Base-by-base conservation (phyloP, 2,329 filamentous ascomycete species). In the Zopfia rhizophila region DNA sequence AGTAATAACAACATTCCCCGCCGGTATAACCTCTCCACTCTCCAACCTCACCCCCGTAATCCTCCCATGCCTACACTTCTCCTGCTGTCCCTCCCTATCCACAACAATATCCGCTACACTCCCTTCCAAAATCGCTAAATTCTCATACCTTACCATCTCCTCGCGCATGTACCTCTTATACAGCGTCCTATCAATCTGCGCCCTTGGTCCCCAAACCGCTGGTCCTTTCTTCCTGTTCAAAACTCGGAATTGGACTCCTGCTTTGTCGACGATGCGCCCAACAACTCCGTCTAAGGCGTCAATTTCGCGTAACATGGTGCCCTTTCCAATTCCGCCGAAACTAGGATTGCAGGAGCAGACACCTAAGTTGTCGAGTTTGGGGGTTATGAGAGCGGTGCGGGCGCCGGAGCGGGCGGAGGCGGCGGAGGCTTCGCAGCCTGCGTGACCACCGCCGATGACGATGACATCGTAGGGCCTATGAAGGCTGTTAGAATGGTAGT, bases 271-370 rank as follows among this genome's bases (percentile, higher is more conserved):
- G 16, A 97, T 87, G 24, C 90, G 83, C 0, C 91, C 92, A 0
- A 91, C 88, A 14, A 99, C 78, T 0, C 94, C 94, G 65, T 97
- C 94, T 48, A 99, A 79, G 0, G 94, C 94, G 75, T 99, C 94
- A 22, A 99, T 87, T 73, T 99, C 94, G 29, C 93, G 87, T 38
- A 99, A 78, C 78, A 99, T 97, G 7, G 90, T 97, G 12, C 94
- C 94, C 70, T 99, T 99, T 31, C 94, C 94, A 60, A 99, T 97
- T n/a, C 94, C 94, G 27, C 94, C 94, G 66, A 99, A 96, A 55
- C 91, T 96, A 2, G 93, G 93, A 69, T 97, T 97, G 76, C 93
- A 97, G 24, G 92, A 97, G 75, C 93, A 97, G 21, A 94, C 90
- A 43, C 93, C 93, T 14, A 97, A 85, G 61, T 97, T 96, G 48